Conservation (phyloP, 441 rosid species). For the Jatropha podagrica region DNA sequence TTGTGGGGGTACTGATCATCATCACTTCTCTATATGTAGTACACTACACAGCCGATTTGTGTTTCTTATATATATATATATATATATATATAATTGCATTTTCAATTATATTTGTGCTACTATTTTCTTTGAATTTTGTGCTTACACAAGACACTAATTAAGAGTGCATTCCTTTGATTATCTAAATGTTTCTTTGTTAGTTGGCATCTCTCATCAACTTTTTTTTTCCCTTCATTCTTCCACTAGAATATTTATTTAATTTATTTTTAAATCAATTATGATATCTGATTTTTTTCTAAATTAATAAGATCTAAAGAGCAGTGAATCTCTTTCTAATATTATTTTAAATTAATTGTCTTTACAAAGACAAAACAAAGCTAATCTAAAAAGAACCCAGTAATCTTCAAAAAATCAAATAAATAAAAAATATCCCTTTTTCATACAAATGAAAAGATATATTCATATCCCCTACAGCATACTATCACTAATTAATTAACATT, state of each 20-base stretch:
- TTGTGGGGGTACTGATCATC: not conserved
- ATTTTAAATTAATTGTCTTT: not conserved
- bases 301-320: not conserved
- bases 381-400: not conserved
- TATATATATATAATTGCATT: not conserved
- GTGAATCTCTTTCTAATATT: not conserved
- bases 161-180: not conserved
- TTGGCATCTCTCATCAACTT: conserved; percentile 8
- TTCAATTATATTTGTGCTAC: not conserved
- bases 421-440: too few relatives aligned
- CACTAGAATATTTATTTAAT: not conserved
- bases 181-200: conserved; percentile 5
- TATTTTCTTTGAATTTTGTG: not conserved
- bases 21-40: not conserved
- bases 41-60: not conserved
- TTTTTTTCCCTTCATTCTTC: not conserved
- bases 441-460: too few relatives aligned
- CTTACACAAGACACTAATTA: not conserved
- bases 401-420: not conserved
- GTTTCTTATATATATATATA: not conserved
- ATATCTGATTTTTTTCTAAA: not conserved
- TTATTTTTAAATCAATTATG: not conserved
- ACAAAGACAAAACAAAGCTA: not conserved
- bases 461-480: too few relatives aligned
- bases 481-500: too few relatives aligned